Conservation (phyloP, 306 rosid species). For the Albizia julibrissin region DNA sequence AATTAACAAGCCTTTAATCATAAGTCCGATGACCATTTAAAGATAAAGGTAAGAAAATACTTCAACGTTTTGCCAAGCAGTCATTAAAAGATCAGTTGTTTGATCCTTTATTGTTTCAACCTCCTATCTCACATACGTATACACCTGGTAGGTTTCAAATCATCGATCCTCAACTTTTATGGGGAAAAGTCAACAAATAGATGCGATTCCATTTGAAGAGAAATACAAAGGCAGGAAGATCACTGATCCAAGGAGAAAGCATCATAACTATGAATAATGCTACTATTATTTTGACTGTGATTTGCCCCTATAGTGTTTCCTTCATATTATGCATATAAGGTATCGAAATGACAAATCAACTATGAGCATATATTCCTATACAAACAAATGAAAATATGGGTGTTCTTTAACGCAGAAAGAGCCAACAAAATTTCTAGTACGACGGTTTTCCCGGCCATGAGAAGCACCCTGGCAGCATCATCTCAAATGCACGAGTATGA, state of each 20-base stretch:
- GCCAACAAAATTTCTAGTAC: background rate
- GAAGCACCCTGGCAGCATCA: constrained; percentile 1
- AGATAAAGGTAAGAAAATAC: background rate
- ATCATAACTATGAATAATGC: background rate
- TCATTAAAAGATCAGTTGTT: background rate
- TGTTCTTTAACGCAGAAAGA: constrained; percentile 15
- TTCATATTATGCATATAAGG: background rate
- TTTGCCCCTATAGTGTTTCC: background rate
- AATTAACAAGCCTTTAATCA: constrained; percentile 1
- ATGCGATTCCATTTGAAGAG: background rate
- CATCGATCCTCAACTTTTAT: background rate
- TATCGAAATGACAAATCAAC: background rate
- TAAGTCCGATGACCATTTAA: background rate
- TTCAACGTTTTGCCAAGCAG: background rate
- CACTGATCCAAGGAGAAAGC: background rate
- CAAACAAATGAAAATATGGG: constrained; percentile 13
- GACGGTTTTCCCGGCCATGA: background rate
- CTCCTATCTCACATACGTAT: background rate
- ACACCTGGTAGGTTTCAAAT: constrained; percentile 16
- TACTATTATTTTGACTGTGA: background rate
- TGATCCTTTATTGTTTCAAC: background rate
- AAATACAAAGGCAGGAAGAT: background rate
- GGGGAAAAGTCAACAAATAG: background rate
- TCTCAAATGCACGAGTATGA: constrained; percentile 6
- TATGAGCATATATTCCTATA: background rate